Base-by-base conservation (phyloP, 23 red algal genomes). In the Gracilaria caudata region DNA sequence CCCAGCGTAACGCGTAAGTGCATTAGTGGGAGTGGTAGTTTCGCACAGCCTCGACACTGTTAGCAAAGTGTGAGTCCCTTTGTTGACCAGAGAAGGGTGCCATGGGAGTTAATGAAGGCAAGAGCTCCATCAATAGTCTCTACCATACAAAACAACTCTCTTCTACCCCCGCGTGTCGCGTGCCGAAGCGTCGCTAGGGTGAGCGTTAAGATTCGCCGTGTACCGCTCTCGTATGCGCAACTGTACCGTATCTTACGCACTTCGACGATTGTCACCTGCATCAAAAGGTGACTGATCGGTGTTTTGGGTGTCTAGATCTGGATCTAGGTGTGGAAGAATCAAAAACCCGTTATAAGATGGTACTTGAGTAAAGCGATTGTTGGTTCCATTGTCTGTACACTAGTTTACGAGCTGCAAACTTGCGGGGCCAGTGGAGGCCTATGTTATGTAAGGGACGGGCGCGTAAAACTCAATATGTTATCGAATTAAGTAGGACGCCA, bases 331-430 rank as follows among this genome's bases (percentile, higher is more conserved):
- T 66, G 23, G 61, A 36, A 66, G 32, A 35, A 26, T 13, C 1
- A 66, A 66, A 66, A 36, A 66, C 30, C 11, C 32, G 61, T 35
- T n/a, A n/a, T n/a, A n/a, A n/a, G 25, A 66, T 37, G 61, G 12
- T 0, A 37, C 29, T 66, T 66, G 54, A 57, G 17, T 57, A 35
- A 30, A 37, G 30, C 61, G 26, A 33, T 36, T 66, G 29, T 66
- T 29, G 25, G 8, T 66, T 66, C 61, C 61, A 36, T 30, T 35
- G 29, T 66, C 61, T 66, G 61, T 66, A 66, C 61, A 66, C 61
- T 66, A 66, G 23, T 66, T 66, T 66, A 66, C 61, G 61, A 66
- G 14, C 32, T 36, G 29, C 61, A 35, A 0, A 35, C 29, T 35
- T 66, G 61, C 30, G 30, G 61, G 23, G 30, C 30, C 32, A 36